Base-by-base conservation (phyloP, 2,329 filamentous ascomycete genomes). In the Cercospora zeina region DNA sequence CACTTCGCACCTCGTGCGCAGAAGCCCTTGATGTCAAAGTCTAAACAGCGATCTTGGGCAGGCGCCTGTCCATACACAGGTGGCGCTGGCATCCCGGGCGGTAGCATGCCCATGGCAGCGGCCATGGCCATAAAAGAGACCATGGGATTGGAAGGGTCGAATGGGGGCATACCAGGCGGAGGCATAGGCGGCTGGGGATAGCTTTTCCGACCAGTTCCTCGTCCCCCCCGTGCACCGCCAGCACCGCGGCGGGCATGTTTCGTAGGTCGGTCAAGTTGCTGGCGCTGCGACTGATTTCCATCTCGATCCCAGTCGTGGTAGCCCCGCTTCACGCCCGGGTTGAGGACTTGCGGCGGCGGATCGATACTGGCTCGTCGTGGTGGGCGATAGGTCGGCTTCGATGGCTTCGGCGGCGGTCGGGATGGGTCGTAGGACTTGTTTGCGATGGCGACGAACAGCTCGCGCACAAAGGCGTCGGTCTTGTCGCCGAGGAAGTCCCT, bases 401-500 rank as follows among this genome's bases (percentile, higher is more conserved):
- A 39, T 11, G 64, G 62, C 54, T 60, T 64, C n/a, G 62, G 61
- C 19, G 60, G 62, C 24, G 65, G 64, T 39, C 51, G 61, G 10
- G 62, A 66, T 4, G 77, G 76, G 61, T 72, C 71, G 67, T 69
- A 77, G 5, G 74, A 73, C 63, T 84, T 87, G 71, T 83, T 83
- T 49, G 82, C 77, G 62, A 93, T 82, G 4, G 85, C 85, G 55
- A 83, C 76, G 70, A 93, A 88, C 19, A 93, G 82, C 69, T 92
- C 88, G 70, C 87, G 80, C 34, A 91, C 86, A 68, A 93, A 92
- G 1, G 79, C 71, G 3, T 77, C 75, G 1, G 86, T 82, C 68
- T 85, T 84, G 70, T 91, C 87, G 70, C 85, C 85, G 16, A 93
- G 77, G 72, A 93, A 93, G 72, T 93, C 89, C 2, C 85, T 83